Base-by-base conservation (phyloP, 1,139 yeast genomes). In the Zygosaccharomyces pseudobailii region DNA sequence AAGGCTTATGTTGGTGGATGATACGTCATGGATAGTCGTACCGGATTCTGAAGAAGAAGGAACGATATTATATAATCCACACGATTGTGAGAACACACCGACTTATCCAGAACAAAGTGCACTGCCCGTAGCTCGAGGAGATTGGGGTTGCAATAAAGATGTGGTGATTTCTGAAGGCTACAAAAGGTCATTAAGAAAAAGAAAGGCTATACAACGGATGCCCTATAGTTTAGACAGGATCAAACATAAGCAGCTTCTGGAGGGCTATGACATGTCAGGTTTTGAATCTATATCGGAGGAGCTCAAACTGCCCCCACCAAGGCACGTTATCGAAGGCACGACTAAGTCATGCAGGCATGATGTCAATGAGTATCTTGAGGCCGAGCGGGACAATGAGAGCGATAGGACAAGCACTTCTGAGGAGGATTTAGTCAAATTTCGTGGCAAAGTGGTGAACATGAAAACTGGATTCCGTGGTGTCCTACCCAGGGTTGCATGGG, bases 221-320 rank as follows among this genome's bases (percentile, higher is more conserved):
- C 68, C 68, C 2, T 65, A 65, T 42, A 65, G 67, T 49, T 45
- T 65, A 32, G 69, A 65, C 36, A 55, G 66, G 35, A 51, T 65
- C 21, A 60, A 54, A 42, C 67, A 65, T 43, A 55, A 55, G 37
- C 64, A 62, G 31, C 42, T 58, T 10, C 33, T 65, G 35, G 54
- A 60, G 47, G 68, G 68, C 0, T 57, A 50, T 44, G 66, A 62
- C 43, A 51, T 62, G 1, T 48, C 63, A 4, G 45, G 46, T 13
- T 46, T 53, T 36, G 56, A 51, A n/a, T 46, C 46, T 6, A 37
- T 47, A 25, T 47, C 53, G 3, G 54, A 51, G 13, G 37, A 42
- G 20, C 24, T 54, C 4, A 36, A 33, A 9, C 40, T 54, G 24
- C 55, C 56, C 9, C 28, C 37, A n/a, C 33, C 35, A 4, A 25